These are phyloP conservation scores for Bryum argenteum DNA, from an alignment of 225 moss, liverwort and hornwort genomes.

Conservation along the genomic window DNA sequence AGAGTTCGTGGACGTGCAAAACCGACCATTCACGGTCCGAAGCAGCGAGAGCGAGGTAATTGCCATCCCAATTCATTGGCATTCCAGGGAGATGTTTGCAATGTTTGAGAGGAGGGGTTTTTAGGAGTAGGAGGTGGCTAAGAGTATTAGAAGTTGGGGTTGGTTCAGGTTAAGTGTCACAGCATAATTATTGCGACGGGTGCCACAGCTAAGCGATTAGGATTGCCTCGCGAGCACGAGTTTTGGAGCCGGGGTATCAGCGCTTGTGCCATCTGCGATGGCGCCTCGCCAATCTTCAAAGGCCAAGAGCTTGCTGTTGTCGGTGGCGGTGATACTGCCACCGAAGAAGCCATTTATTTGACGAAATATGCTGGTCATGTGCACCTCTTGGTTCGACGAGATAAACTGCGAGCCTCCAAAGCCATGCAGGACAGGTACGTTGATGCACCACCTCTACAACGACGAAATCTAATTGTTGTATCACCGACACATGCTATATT, in stretches of 20 bases:
- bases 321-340: slow-evolving; percentile 95
- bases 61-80: neutral
- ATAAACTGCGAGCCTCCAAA: slow-evolving; percentile 88
- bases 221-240: slow-evolving; percentile 88
- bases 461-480: no score
- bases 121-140: slow-evolving; percentile 26
- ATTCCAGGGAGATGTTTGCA: neutral
- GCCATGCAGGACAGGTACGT: slow-evolving; percentile 95
- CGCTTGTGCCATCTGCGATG: slow-evolving; percentile 97
- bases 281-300: slow-evolving; percentile 89
- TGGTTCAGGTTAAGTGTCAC: slow-evolving; percentile 86
- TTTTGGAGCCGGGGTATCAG: slow-evolving; percentile 97
- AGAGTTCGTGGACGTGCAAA: slow-evolving; percentile 69
- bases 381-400: slow-evolving; percentile 81
- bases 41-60: slow-evolving; percentile 75
- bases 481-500: no score
- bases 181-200: slow-evolving; percentile 95
- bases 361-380: slow-evolving; percentile 99
- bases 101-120: neutral
- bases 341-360: slow-evolving; percentile 83
- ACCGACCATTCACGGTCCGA: slow-evolving; percentile 81
- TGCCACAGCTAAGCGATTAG: slow-evolving; percentile 89
- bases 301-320: slow-evolving; percentile 95
- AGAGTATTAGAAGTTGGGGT: slow-evolving; percentile 44
- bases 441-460: neutral